Evolutionary conservation across 768 basidiomycete species (phyloP).

Genomic region (Trametes meyenii): DNA sequence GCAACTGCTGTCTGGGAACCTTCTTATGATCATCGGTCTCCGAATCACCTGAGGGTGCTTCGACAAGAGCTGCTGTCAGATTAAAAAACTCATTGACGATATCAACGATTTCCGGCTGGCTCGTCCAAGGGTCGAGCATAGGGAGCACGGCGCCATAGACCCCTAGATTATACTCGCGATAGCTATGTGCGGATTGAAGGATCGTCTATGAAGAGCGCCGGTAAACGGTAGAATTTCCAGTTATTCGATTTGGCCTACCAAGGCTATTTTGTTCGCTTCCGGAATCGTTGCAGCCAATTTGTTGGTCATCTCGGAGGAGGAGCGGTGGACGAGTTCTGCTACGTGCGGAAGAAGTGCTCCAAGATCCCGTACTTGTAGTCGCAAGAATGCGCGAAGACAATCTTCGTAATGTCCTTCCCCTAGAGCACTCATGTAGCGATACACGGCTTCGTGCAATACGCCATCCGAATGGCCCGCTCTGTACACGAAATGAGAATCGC

Average conservation of each 20-base stretch:
- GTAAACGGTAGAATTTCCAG: background rate
- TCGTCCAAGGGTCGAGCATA: constrained; percentile 84
- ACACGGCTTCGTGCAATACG: constrained; percentile 71
- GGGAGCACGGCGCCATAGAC: constrained; percentile 80
- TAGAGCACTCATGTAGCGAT: constrained; percentile 63
- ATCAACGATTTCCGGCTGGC: constrained; percentile 67
- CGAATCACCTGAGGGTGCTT: constrained; percentile 38
- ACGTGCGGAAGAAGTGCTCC: constrained; percentile 69
- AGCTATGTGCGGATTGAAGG: constrained; percentile 71
- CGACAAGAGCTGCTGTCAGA: constrained; percentile 53
- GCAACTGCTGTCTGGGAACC: constrained; percentile 57
- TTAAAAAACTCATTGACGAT: constrained; percentile 74
- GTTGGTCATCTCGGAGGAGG: constrained; percentile 45
- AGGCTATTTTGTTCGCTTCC: constrained; percentile 69
- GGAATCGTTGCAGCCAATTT: constrained; percentile 51
- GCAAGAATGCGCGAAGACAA: constrained; percentile 83
- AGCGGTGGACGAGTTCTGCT: constrained; percentile 47
- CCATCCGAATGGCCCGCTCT: constrained; percentile 61
- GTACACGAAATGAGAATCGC: background rate
- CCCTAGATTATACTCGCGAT: constrained; percentile 67
- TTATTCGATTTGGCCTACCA: constrained; percentile 50
- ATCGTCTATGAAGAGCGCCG: constrained; percentile 52
- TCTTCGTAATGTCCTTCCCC: constrained; percentile 69
- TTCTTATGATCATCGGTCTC: constrained; percentile 33
- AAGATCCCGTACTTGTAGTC: constrained; percentile 63